These are phyloP conservation scores for Plectosphaerella cucumerina DNA, from an alignment of 2,329 filamentous ascomycete species.

Conservation along the genomic window DNA sequence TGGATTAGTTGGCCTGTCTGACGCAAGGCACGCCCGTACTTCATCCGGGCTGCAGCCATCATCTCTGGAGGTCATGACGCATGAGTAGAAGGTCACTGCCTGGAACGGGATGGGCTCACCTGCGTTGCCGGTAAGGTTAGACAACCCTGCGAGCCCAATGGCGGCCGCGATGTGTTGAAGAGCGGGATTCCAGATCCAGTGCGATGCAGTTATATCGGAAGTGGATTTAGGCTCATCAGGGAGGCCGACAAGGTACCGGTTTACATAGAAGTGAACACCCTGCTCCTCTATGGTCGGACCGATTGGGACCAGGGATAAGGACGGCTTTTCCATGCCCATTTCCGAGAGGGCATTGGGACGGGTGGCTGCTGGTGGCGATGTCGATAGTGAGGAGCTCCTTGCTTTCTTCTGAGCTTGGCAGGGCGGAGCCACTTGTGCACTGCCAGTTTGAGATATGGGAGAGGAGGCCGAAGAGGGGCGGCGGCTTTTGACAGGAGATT, in stretches of 20 bases:
- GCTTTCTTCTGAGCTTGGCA: no score
- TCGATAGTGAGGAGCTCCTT: no score
- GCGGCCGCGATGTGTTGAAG: slow-evolving; percentile 49
- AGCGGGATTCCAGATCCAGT: slow-evolving; percentile 32
- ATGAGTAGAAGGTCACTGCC: not conserved
- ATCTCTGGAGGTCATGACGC: slow-evolving; percentile 23
- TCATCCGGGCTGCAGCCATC: slow-evolving; percentile 41
- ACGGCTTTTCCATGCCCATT: not conserved
- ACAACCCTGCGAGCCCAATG: slow-evolving; percentile 53
- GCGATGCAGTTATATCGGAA: slow-evolving; percentile 28
- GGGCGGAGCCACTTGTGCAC: no score
- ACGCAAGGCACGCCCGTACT: slow-evolving; percentile 50
- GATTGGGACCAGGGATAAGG: slow-evolving; percentile 27
- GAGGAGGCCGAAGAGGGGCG: no score
- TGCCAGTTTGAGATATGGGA: no score
- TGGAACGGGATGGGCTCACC: not conserved
- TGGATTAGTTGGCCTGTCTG: slow-evolving; percentile 38
- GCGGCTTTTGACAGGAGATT: no score
- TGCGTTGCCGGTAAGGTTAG: slow-evolving; percentile 45
- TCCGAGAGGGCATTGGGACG: no score
- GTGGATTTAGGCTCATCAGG: slow-evolving; percentile 41
- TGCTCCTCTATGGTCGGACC: slow-evolving; percentile 39
- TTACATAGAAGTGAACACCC: slow-evolving; percentile 46
- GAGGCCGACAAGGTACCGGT: slow-evolving; percentile 46
- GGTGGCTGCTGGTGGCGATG: no score